Conservation (phyloP, 305 asterid genomes). For the Solanum hybrid region DNA sequence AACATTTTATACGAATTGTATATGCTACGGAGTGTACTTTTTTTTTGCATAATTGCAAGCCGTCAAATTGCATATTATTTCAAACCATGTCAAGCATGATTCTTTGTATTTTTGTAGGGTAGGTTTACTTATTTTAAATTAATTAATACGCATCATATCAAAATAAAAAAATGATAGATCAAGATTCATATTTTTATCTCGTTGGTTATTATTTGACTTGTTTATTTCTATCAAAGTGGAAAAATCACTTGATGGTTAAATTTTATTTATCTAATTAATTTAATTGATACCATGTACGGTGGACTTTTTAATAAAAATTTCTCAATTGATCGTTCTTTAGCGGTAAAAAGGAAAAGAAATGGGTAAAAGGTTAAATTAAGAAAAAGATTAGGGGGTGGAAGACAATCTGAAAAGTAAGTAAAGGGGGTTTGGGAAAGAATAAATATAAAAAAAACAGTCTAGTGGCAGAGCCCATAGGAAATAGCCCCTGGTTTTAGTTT, state of each 20-base stretch:
- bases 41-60: neutral
- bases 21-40: neutral
- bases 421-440: neutral
- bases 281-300: neutral
- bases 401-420: neutral
- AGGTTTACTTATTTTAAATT: neutral
- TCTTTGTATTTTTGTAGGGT: neutral
- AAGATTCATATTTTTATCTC: neutral
- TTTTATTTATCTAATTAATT: neutral
- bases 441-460: neutral
- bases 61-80: neutral
- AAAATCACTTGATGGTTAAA: neutral
- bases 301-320: neutral
- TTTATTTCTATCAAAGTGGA: neutral
- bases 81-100: neutral
- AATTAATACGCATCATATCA: neutral
- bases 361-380: neutral
- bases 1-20: neutral
- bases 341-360: neutral
- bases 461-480: conserved; percentile 7
- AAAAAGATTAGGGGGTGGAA: neutral
- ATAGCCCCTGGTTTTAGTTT: conserved; percentile 8
- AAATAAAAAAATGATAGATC: neutral
- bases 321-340: neutral
- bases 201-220: neutral